Evolutionary conservation across 2,329 filamentous ascomycete species (phyloP), one percentile per base, ranked within the genome.

Genomic region (Aspergillus novofumigatus): DNA sequence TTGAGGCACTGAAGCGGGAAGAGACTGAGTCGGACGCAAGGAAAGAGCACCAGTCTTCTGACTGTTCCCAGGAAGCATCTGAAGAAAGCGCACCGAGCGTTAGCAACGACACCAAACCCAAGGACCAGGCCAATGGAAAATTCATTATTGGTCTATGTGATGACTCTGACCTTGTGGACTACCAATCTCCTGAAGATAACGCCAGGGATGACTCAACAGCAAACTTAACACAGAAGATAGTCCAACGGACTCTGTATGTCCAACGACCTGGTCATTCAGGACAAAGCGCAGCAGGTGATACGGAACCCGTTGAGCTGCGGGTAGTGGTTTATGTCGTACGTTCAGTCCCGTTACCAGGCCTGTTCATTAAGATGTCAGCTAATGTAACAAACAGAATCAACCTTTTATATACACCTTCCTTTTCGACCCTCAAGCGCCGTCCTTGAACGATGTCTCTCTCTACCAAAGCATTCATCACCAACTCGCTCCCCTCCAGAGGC

Each of bases 341-440:
- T 62, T 28, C 25, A 51, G 21, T 53, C 3, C 4, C 8, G 17
- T 45, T 38, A 38, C 32, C 14, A 38, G 14, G 32, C 38, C 11
- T 41, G 4, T n/a, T n/a, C 14, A 21, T 7, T 41, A 11, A 32
- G 6, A 17, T 21, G 21, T 14, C 55, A 56, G 53, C 66, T 64
- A 49, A 58, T 38, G 10, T 23, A 38, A n/a, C 29, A 26, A 63
- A 56, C 61, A 75, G 69, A 69, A 77, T 58, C 76, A 75, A 70
- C 79, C 79, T n/a, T 81, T 81, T 59, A 76, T 81, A 60, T 81
- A 80, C 61, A 77, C 77, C 5, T 80, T 81, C 58, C 69, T 81
- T 23, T 80, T 80, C 61, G 73, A 79, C 50, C 67, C 73, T 5
- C 65, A 73, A 49, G 77, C 77, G 8, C 67, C 74, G 6, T 69